These are phyloP conservation scores for Trichosporon sp. DNA, from an alignment of 1,284 basidiomycete species.

Conservation along the genomic window DNA sequence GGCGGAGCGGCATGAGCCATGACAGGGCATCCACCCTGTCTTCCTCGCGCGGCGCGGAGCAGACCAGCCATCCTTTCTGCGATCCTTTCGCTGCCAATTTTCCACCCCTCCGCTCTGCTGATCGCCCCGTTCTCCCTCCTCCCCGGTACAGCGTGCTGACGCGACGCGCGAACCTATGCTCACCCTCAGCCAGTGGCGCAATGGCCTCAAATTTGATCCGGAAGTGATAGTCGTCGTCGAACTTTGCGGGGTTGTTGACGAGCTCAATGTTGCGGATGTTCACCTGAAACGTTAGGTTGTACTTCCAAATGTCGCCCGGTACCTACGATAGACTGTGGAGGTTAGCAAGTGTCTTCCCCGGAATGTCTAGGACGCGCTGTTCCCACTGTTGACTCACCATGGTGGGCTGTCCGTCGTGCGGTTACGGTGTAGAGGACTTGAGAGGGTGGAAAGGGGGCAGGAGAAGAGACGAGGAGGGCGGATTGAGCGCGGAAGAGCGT, in stretches of 20 bases:
- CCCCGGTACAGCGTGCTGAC: background rate
- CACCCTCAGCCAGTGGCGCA: conserved; percentile 85
- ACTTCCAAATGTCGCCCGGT: too few species aligned
- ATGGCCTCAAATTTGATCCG: conserved; percentile 98
- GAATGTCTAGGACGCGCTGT: background rate
- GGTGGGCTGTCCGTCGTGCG: background rate
- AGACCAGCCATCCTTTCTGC: conserved; percentile 12
- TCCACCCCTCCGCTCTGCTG: background rate
- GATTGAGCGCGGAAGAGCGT: background rate
- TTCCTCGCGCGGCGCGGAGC: background rate
- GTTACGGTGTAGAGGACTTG: background rate
- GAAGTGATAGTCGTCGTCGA: conserved; percentile 88
- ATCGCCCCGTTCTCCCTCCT: background rate
- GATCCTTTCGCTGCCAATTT: too few species aligned
- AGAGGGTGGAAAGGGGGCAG: background rate
- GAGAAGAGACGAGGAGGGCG: background rate
- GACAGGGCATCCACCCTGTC: background rate
- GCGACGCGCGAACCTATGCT: conserved; percentile 29
- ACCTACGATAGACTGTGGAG: conserved; percentile 50
- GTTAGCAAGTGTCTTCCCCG: conserved; percentile 2
- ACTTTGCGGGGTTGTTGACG: conserved; percentile 88
- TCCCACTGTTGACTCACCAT: conserved; percentile 23
- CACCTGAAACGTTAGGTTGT: conserved; percentile 41
- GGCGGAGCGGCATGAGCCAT: conserved; percentile 9
- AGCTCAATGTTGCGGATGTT: conserved; percentile 65